phyloP scores from a whole-genome alignment of 2,329 filamentous ascomycete genomes.

The Colletotrichum neosansevieriae region DNA sequence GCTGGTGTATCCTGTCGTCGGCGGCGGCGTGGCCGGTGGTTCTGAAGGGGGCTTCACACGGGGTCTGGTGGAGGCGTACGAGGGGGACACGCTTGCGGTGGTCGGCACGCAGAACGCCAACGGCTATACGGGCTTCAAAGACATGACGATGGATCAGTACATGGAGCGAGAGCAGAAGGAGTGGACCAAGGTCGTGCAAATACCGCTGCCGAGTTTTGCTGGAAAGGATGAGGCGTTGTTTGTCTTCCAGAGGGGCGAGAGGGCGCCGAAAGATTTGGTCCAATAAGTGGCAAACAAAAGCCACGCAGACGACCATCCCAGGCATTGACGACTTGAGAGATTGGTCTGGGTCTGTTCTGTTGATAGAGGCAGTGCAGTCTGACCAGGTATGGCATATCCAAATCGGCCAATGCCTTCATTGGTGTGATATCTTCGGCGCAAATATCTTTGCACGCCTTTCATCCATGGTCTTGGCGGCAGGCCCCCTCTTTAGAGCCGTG shows the following conservation, averaged over 20 bases:
- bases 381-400: too few species aligned
- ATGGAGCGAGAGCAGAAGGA: constrained; percentile 67
- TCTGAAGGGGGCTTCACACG: constrained; percentile 74
- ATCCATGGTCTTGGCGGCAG: too few species aligned
- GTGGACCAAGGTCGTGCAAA: constrained; percentile 72
- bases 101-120: constrained; percentile 81
- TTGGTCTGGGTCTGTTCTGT: too few species aligned
- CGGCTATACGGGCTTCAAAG: constrained; percentile 78
- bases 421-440: too few species aligned
- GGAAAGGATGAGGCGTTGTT: constrained; percentile 83
- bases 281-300: too few species aligned
- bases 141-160: constrained; percentile 74
- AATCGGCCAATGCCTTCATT: too few species aligned
- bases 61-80: constrained; percentile 69
- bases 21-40: constrained; percentile 72
- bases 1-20: constrained; percentile 80
- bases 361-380: too few species aligned
- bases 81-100: constrained; percentile 74
- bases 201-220: constrained; percentile 79
- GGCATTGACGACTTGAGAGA: too few species aligned
- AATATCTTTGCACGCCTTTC: too few species aligned
- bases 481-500: too few species aligned
- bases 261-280: constrained; percentile 45
- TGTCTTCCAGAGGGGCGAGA: constrained; percentile 68
- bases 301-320: too few species aligned